A percentile compares a stretch with the other conserved stretches of the same genome.
phyloP scores from a whole-genome alignment of 2,329 filamentous ascomycete genomes.

The Botryotinia calthae region DNA sequence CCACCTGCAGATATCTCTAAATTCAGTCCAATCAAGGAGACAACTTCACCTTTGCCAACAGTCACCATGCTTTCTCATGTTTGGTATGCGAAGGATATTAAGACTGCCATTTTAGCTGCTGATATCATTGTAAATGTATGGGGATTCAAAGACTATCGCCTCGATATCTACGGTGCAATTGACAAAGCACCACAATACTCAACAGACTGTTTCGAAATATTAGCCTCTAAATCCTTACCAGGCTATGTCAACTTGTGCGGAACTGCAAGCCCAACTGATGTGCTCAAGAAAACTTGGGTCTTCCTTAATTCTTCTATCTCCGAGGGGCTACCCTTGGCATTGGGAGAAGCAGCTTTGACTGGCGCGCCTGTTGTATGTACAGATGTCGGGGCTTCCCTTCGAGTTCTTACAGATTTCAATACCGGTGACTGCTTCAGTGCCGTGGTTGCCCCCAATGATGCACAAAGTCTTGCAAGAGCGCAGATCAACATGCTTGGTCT shows the following conservation, averaged over 20 bases:
- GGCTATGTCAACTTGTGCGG: slow-evolving; percentile 39
- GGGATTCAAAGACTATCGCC: slow-evolving; percentile 62
- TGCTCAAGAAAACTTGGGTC: slow-evolving; percentile 47
- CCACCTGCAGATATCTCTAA: slow-evolving; percentile 51
- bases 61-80: slow-evolving; percentile 65
- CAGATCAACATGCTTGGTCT: slow-evolving; percentile 62
- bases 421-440: slow-evolving; percentile 53
- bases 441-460: slow-evolving; percentile 63
- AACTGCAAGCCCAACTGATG: slow-evolving; percentile 44
- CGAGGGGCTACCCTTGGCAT: slow-evolving; percentile 54
- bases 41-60: slow-evolving; percentile 57
- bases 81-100: slow-evolving; percentile 58
- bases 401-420: slow-evolving; percentile 54
- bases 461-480: slow-evolving; percentile 56
- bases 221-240: slow-evolving; percentile 36
- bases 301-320: slow-evolving; percentile 57
- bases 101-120: slow-evolving; percentile 60
- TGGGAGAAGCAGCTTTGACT: slow-evolving; percentile 56
- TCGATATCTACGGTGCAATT: slow-evolving; percentile 62
- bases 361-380: slow-evolving; percentile 56
- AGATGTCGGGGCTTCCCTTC: slow-evolving; percentile 54
- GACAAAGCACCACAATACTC: slow-evolving; percentile 62
- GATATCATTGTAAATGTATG: slow-evolving; percentile 65
- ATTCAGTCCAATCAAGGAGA: slow-evolving; percentile 58
- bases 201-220: slow-evolving; percentile 52